Evolutionary conservation across 2,329 filamentous ascomycete genomes (phyloP), one percentile per base, ranked within the genome.

Genomic region (Beauveria pseudobassiana): DNA sequence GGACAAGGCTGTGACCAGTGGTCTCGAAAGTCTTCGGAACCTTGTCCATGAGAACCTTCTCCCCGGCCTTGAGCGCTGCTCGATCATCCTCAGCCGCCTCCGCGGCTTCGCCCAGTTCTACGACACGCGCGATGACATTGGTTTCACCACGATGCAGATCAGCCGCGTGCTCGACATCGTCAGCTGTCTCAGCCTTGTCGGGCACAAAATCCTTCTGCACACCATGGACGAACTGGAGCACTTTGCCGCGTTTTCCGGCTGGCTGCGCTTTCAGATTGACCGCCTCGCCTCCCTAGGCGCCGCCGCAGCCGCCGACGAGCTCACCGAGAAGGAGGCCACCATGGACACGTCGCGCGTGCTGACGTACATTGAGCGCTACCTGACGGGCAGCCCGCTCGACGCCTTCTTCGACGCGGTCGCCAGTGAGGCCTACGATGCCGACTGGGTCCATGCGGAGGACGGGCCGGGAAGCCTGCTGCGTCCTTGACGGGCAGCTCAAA

Each of bases 31-130:
- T 59, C 81, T 98, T 10, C 85, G 91, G 55, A 83, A 85, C 58
- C 80, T 98, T 14, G 80, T 92, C 0, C 93, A 96, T 69, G 88
- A 96, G 70, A 93, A 96, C 71, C 86, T 97, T 57, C 80, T 98
- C 2, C 95, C 95, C 0, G 91, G 91, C 0, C 79, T 98, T 2
- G 92, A 98, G 67, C 86, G 93, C 58, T 89, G 89, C 66, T 83
- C 84, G 52, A 86, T 97, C 26, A 87, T 96, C 38, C 82, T 96
- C 30, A 91, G 89, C 66, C 87, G 91, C 14, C 82, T 99, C 1
- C 84, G 89, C 24, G 93, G 95, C 1, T 84, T 98, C 14, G 91
- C 93, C 3, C 86, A 85, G 63, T 96, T 92, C 68, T 85, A 93
- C 70, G 87, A 88, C 63, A 78, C 82, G 38, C 82, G 83, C 54